Evolutionary conservation across 2,329 filamentous ascomycete species (phyloP).

Genomic region (Emergomyces pasteurianus): DNA sequence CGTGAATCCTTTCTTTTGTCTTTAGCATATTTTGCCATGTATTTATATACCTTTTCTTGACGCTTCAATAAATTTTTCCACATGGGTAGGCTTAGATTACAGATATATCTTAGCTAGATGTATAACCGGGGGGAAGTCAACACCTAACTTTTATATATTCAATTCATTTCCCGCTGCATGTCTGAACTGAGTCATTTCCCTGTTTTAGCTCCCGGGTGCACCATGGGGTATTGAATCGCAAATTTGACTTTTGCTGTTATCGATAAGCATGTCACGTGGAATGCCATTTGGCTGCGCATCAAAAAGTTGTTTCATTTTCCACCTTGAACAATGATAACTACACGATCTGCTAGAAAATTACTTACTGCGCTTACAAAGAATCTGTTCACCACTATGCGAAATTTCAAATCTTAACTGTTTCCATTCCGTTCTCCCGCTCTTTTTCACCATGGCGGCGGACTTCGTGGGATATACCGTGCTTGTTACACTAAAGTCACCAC

Average conservation of each 20-base stretch:
- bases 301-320: background rate
- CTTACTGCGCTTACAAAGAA: background rate
- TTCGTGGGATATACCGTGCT: constrained; percentile 68
- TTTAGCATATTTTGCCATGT: background rate
- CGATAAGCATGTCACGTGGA: background rate
- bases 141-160: background rate
- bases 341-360: background rate
- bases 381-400: background rate
- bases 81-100: background rate
- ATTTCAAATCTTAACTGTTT: background rate
- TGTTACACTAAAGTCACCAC: constrained; percentile 57
- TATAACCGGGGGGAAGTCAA: background rate
- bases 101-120: background rate
- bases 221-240: no score
- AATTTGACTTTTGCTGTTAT: background rate
- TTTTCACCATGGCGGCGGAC: constrained; percentile 47
- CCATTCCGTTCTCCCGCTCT: background rate
- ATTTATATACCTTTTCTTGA: background rate
- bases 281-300: background rate
- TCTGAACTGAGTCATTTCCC: background rate
- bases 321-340: background rate
- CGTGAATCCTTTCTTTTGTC: background rate
- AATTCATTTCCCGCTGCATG: background rate
- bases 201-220: background rate
- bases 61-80: background rate